These are phyloP conservation scores for Moricandia arvensis DNA, from an alignment of 345 rosid genomes.

Conservation along the genomic window DNA sequence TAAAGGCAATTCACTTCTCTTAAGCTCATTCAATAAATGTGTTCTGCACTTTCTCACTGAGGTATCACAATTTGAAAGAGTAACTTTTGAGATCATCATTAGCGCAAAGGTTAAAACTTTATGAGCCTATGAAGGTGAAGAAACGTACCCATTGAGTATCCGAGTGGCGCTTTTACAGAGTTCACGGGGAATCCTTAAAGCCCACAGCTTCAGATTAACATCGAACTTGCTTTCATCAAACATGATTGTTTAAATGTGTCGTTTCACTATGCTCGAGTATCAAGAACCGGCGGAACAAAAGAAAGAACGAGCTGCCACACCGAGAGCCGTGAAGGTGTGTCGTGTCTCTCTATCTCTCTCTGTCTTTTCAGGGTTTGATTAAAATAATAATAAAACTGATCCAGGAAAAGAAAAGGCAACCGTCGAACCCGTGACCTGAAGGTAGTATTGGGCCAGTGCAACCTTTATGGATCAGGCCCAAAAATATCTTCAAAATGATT, in stretches of 20 bases:
- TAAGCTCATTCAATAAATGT: too few relatives aligned
- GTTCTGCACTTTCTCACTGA: too few relatives aligned
- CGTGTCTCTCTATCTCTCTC: neutral
- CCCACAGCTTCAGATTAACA: slow-evolving; percentile 64
- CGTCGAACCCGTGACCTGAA: neutral
- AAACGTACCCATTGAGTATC: slow-evolving; percentile 68
- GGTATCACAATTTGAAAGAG: too few relatives aligned
- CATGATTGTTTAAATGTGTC: slow-evolving; percentile 29
- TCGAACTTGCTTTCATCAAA: slow-evolving; percentile 76
- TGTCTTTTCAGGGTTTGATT: slow-evolving; percentile 17
- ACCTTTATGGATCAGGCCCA: neutral
- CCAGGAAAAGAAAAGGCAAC: neutral
- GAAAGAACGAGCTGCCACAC: neutral
- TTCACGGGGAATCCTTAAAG: slow-evolving; percentile 81
- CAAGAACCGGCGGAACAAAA: neutral
- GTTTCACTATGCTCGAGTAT: neutral
- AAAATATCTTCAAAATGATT: neutral
- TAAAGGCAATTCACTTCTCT: too few relatives aligned
- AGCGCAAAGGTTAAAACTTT: neutral
- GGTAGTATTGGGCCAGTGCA: neutral
- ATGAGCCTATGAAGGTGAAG: neutral
- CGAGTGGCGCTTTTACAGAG: slow-evolving; percentile 62
- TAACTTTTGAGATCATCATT: neutral
- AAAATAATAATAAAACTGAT: neutral
- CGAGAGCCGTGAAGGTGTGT: neutral